Base-by-base conservation (phyloP, 75 land plant genomes). In the Selaginella moellendorffii region DNA sequence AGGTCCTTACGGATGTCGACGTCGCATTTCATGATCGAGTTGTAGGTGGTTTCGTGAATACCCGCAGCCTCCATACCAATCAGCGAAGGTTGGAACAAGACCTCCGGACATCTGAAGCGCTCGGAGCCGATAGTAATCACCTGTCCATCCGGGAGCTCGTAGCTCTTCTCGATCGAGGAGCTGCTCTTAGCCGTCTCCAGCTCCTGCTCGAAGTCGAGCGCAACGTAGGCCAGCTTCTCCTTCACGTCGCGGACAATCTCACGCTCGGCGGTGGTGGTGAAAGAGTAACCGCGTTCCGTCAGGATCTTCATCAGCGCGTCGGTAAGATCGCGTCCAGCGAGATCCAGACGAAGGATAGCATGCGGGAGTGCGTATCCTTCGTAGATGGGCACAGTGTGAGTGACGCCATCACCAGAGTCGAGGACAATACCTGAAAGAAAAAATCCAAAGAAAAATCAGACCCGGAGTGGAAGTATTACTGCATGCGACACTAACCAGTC, bases 231-330 rank as follows among this genome's bases (percentile, higher is more conserved):
- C 21, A 82, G 72, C 69, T 77, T 82, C 70, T 82, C 85, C 75
- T 82, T 82, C 72, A 82, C 74, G 69, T 82, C 83, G 26, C 83
- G 68, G 26, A 82, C 85, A 69, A 82, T 82, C 71, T 82, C 85
- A 42, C 83, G 77, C 76, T 82, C 85, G 24, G 85, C 85, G 19
- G 80, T 82, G 61, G 85, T 82, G 66, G 85, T 82, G 72, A 82
- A 82, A 28, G 79, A 70, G 64, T 82, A 80, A 27, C 85, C 85
- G 67, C 84, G 79, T 46, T 82, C 84, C 1, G 82, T 82, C 20
- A 82, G 83, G 31, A 82, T 82, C 72, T 80, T 82, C 85, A 82
- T 82, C 71, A 82, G 52, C 12, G 76, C 61, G 70, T 82, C 83
- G 2, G 85, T 82, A 26, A 82, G 77, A 52, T 82, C 85, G 60